Conservation (phyloP, 345 rosid species). For the Aquilaria malaccensis region DNA sequence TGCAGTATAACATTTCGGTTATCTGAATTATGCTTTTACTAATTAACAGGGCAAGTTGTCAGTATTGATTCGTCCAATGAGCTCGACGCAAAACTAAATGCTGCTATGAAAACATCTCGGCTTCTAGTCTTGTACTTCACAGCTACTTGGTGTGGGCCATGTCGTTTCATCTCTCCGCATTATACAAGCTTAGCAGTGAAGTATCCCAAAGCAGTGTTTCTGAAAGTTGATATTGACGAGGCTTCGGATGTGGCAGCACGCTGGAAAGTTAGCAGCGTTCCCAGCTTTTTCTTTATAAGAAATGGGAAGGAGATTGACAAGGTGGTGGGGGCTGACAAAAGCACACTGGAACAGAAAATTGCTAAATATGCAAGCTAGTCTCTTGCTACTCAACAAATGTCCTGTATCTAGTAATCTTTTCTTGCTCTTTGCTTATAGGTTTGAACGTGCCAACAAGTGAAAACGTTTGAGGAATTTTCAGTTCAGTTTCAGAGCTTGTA, state of each 20-base stretch:
- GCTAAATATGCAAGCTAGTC: conserved; percentile 41
- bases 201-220: conserved; percentile 58
- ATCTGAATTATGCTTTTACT: conserved; percentile 1
- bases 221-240: conserved; percentile 76
- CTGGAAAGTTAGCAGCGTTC: conserved; percentile 79
- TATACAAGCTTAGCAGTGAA: conserved; percentile 65
- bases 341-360: conserved; percentile 58
- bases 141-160: conserved; percentile 94
- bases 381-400: background rate
- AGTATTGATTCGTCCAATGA: conserved; percentile 58
- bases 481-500: too few species aligned
- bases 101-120: conserved; percentile 62
- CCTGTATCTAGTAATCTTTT: background rate
- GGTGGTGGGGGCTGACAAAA: conserved; percentile 84
- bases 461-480: too few species aligned
- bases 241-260: conserved; percentile 46
- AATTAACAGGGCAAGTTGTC: conserved; percentile 61
- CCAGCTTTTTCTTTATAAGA: conserved; percentile 59
- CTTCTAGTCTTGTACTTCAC: conserved; percentile 80
- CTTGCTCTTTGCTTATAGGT: too few species aligned
- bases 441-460: too few species aligned
- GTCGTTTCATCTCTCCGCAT: conserved; percentile 81
- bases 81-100: conserved; percentile 57
- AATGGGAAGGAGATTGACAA: conserved; percentile 80
- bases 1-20: background rate